Percentiles rank a stretch among this genome's conserved stretches.
phyloP scores from a whole-genome alignment of 2,329 filamentous ascomycete species.

The Claviceps africana region DNA sequence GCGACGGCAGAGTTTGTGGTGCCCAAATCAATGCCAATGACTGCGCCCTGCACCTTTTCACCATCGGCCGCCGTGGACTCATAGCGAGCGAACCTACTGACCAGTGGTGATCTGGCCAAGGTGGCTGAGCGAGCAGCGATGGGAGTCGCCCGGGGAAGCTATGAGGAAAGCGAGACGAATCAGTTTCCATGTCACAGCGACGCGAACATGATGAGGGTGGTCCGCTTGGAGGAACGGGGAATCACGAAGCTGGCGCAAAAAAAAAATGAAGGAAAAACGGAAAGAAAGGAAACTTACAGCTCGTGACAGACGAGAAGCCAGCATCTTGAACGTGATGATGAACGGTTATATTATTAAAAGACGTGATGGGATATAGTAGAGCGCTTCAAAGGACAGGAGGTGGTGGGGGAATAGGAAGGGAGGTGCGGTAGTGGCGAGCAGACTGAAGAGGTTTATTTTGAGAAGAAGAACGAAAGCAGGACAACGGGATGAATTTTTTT shows the following conservation, averaged over 20 bases:
- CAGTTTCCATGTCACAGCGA: constrained; percentile 8
- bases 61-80: constrained; percentile 44
- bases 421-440: constrained; percentile 6
- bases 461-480: constrained; percentile 13
- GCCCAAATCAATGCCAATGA: constrained; percentile 97
- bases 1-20: constrained; percentile 97
- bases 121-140: constrained; percentile 53
- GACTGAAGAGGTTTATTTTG: constrained; percentile 12
- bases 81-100: constrained; percentile 63
- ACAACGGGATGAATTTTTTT: constrained; percentile 21
- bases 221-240: neutral
- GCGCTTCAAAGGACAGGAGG: constrained; percentile 15
- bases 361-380: constrained; percentile 19
- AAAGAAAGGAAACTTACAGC: constrained; percentile 63
- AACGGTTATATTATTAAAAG: constrained; percentile 18
- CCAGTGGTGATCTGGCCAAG: constrained; percentile 54
- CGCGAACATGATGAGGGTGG: neutral
- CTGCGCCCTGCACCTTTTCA: constrained; percentile 83
- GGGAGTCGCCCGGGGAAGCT: constrained; percentile 68
- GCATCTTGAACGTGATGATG: constrained; percentile 41
- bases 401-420: constrained; percentile 12
- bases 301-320: constrained; percentile 58
- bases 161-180: constrained; percentile 7
- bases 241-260: neutral
- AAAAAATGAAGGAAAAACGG: too few species aligned